phyloP scores from a whole-genome alignment of 305 asterid species.

The Fraxinus sp. region DNA sequence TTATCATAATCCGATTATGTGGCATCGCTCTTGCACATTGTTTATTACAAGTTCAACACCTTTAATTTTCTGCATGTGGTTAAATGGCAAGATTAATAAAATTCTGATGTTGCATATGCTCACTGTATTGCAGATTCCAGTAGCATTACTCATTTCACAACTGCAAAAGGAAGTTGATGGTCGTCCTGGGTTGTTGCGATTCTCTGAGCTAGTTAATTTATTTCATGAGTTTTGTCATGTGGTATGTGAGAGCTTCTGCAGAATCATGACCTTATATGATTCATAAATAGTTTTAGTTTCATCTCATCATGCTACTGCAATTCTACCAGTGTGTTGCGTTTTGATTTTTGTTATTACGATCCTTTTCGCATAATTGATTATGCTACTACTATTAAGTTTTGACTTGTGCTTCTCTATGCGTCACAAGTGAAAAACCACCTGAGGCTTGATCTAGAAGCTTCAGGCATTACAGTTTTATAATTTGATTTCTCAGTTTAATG shows the following conservation, averaged over 20 bases:
- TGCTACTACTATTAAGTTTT: background rate
- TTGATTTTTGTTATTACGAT: background rate
- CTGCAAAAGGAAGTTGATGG: slow-evolving; percentile 71
- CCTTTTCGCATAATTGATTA: background rate
- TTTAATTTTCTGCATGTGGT: slow-evolving; percentile 1
- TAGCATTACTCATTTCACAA: slow-evolving; percentile 75
- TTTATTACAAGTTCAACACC: background rate
- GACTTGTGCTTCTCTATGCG: slow-evolving; percentile 8
- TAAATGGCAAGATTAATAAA: background rate
- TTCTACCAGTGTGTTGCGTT: background rate
- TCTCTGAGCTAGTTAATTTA: slow-evolving; percentile 82
- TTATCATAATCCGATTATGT: background rate
- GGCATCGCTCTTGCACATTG: background rate
- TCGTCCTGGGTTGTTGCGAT: slow-evolving; percentile 67
- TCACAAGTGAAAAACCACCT: slow-evolving; percentile 6
- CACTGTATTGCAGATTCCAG: slow-evolving; percentile 64
- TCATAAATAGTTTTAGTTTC: background rate
- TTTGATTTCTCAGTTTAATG: background rate
- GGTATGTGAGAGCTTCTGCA: slow-evolving; percentile 49
- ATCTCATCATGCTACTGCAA: slow-evolving; percentile 10
- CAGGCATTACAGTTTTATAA: background rate
- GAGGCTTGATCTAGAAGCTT: slow-evolving; percentile 9
- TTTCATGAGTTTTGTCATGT: slow-evolving; percentile 97
- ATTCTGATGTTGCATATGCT: background rate
- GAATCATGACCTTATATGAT: background rate